These are phyloP conservation scores for Dryas integrifolia DNA, from an alignment of 331 rosid genomes.

Conservation along the genomic window DNA sequence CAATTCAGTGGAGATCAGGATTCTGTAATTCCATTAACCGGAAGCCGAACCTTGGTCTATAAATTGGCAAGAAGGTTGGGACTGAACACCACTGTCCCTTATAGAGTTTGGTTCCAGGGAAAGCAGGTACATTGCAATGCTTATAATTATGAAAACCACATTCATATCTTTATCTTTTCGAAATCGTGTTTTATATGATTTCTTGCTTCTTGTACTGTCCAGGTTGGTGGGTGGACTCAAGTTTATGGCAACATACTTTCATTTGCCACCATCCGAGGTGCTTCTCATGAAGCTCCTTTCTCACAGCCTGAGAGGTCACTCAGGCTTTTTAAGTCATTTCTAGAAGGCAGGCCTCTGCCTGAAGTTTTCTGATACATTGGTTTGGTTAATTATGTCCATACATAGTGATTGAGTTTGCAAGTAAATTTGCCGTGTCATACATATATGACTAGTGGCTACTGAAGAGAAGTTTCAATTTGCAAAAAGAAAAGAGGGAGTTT, in stretches of 20 bases:
- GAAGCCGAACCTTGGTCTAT: slow-evolving; percentile 62
- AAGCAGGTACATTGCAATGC: slow-evolving; percentile 47
- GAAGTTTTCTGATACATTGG: slow-evolving; percentile 19
- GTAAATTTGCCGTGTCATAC: slow-evolving; percentile 1
- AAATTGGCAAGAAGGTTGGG: slow-evolving; percentile 47
- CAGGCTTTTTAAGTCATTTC: slow-evolving; percentile 63
- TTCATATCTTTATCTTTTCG: not conserved
- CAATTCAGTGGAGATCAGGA: slow-evolving; percentile 83
- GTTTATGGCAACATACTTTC: slow-evolving; percentile 65
- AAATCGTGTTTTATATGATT: not conserved
- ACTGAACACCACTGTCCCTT: slow-evolving; percentile 62
- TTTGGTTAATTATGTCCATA: not conserved
- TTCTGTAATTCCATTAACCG: slow-evolving; percentile 77
- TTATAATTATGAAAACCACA: not conserved
- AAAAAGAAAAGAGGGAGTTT: not conserved
- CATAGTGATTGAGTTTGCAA: not conserved
- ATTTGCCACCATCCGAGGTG: slow-evolving; percentile 76
- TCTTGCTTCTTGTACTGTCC: not conserved
- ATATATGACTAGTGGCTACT: not conserved
- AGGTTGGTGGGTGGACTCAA: slow-evolving; percentile 94
- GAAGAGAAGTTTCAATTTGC: not conserved
- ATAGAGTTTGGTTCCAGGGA: slow-evolving; percentile 74
- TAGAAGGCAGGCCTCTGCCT: slow-evolving; percentile 55
- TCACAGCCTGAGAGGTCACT: slow-evolving; percentile 85
- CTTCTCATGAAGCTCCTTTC: slow-evolving; percentile 78